phyloP scores from a whole-genome alignment of 371 early-diverging fungal species.

The Mortierella sp. region DNA sequence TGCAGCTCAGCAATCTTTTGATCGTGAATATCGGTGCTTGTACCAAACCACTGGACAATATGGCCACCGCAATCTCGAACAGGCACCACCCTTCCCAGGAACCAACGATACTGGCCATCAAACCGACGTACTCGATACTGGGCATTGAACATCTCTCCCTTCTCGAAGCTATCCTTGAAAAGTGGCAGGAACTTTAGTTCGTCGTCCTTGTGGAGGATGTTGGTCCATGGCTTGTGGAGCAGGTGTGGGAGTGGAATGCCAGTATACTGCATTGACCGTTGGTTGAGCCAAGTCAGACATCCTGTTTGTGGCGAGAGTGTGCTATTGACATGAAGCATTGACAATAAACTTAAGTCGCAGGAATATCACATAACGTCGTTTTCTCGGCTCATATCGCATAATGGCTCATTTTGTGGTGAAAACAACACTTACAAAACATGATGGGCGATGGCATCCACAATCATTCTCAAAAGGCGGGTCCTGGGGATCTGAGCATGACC shows the following conservation, averaged over 20 bases:
- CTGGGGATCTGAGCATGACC: slow-evolving; percentile 63
- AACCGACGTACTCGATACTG: slow-evolving; percentile 73
- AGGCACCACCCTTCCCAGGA: slow-evolving; percentile 73
- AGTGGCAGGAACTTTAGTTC: slow-evolving; percentile 62
- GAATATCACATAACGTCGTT: no score
- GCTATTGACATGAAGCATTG: slow-evolving; percentile 37
- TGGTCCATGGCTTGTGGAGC: slow-evolving; percentile 68
- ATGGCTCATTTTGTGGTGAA: neutral
- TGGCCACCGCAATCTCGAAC: slow-evolving; percentile 70
- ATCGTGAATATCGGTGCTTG: slow-evolving; percentile 76
- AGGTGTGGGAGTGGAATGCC: slow-evolving; percentile 65
- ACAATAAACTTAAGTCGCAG: no score
- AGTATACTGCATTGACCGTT: slow-evolving; percentile 70
- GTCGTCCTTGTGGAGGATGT: slow-evolving; percentile 74
- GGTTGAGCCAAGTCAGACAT: slow-evolving; percentile 77
- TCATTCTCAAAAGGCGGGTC: slow-evolving; percentile 67
- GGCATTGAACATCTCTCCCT: slow-evolving; percentile 72
- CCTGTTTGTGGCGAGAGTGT: slow-evolving; percentile 69
- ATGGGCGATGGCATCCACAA: slow-evolving; percentile 76
- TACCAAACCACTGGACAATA: slow-evolving; percentile 71
- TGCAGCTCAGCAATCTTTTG: slow-evolving; percentile 70
- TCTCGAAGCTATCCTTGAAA: slow-evolving; percentile 69
- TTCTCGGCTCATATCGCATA: neutral
- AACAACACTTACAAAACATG: slow-evolving; percentile 72
- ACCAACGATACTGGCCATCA: slow-evolving; percentile 74